Conservation (phyloP, 2,329 filamentous ascomycete genomes). For the Ophiostoma sp. region DNA sequence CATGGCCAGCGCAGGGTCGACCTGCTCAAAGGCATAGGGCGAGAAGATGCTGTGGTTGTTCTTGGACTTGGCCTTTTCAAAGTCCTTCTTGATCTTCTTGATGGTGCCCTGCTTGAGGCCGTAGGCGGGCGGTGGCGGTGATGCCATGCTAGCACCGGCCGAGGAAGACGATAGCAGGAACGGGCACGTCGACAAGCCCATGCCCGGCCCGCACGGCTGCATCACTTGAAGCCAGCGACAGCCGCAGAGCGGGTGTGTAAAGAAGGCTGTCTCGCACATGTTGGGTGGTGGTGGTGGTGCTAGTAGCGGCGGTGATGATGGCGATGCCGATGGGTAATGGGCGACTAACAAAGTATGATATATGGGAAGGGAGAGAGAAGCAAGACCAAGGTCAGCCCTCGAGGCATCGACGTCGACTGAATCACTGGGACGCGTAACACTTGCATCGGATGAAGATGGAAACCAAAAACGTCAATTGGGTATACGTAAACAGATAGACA, state of each 20-base stretch:
- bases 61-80: not conserved
- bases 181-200: constrained; percentile 47
- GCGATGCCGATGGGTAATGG: not conserved
- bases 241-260: constrained; percentile 44
- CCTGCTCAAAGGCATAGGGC: not conserved
- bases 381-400: too few relatives aligned
- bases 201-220: constrained; percentile 43
- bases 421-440: not conserved
- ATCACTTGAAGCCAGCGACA: constrained; percentile 49
- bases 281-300: not conserved
- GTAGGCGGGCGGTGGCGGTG: constrained; percentile 25
- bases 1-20: not conserved
- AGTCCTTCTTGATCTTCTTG: constrained; percentile 1
- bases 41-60: constrained; percentile 3
- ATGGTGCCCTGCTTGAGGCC: not conserved
- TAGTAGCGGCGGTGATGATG: not conserved
- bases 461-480: constrained; percentile 1
- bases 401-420: too few relatives aligned
- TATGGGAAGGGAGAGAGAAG: too few relatives aligned
- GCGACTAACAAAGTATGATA: not conserved
- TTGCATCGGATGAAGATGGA: not conserved
- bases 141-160: constrained; percentile 33
- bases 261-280: constrained; percentile 50
- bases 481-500: not conserved
- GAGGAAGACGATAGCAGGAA: constrained; percentile 32